Conservation (phyloP, 495 filamentous ascomycete species). For the Penicillium dipodomyicola region DNA sequence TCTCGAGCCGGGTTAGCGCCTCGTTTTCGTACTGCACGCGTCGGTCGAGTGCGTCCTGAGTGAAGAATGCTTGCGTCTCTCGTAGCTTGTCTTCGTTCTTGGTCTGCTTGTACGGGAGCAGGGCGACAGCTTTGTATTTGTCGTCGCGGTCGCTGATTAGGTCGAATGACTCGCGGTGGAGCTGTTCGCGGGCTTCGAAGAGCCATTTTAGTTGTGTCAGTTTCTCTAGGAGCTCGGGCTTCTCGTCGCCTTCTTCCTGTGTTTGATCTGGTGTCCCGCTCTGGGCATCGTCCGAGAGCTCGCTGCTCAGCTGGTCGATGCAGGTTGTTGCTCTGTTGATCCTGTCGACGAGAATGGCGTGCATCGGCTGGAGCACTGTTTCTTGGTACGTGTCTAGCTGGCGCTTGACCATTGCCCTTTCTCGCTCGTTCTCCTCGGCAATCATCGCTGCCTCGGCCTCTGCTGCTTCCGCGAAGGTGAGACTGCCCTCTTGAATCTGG, state of each 20-base stretch:
- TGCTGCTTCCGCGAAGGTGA: constrained; percentile 78
- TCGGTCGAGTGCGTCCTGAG: constrained; percentile 68
- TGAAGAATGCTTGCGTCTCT: constrained; percentile 78
- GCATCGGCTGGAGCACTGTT: constrained; percentile 71
- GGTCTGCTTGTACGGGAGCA: constrained; percentile 73
- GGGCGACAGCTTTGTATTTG: constrained; percentile 75
- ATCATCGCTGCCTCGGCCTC: constrained; percentile 67
- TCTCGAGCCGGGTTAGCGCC: constrained; percentile 65
- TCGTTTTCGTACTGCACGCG: constrained; percentile 62
- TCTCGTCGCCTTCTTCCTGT: constrained; percentile 92
- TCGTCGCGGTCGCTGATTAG: constrained; percentile 80
- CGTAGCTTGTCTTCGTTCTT: constrained; percentile 69
- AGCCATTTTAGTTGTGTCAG: constrained; percentile 96
- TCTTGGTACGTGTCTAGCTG: constrained; percentile 77
- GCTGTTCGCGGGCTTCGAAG: constrained; percentile 84
- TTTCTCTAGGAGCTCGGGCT: constrained; percentile 90
- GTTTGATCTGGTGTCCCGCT: constrained; percentile 72
- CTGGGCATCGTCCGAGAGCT: constrained; percentile 71
- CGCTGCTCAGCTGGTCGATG: constrained; percentile 67
- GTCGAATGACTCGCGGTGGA: constrained; percentile 81
- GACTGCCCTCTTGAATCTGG: constrained; percentile 68
- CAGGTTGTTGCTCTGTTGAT: constrained; percentile 61
- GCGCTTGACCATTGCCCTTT: constrained; percentile 61
- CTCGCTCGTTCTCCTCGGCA: constrained; percentile 57
- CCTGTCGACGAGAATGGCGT: constrained; percentile 64